Evolutionary conservation across 83 land plant genomes (phyloP).

Genomic region (Diphasiastrum complanatum): DNA sequence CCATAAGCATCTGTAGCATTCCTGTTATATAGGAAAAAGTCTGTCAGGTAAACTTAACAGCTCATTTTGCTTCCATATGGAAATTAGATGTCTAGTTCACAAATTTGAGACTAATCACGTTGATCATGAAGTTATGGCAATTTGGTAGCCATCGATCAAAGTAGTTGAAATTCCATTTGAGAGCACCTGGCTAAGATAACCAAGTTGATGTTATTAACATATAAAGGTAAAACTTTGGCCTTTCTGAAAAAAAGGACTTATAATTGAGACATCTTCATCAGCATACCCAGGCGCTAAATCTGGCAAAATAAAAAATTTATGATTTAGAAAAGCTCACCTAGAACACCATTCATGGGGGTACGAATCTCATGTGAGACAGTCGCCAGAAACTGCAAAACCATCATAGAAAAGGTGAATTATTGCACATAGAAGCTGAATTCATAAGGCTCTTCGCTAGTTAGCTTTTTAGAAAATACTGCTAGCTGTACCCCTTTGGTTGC

Average conservation of each 20-base stretch:
- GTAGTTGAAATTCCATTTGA: too few relatives aligned
- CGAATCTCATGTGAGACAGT: conserved; percentile 93
- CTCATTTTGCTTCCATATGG: not conserved
- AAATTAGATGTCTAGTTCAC: not conserved
- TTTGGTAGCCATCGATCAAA: too few relatives aligned
- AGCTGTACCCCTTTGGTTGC: too few relatives aligned
- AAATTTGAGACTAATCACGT: not conserved
- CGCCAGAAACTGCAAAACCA: conserved; percentile 63
- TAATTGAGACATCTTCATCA: not conserved
- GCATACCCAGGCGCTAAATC: not conserved
- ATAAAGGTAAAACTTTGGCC: too few relatives aligned
- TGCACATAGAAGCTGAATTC: not conserved
- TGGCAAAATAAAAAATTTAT: not conserved
- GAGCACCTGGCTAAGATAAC: too few relatives aligned
- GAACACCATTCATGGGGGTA: conserved; percentile 90
- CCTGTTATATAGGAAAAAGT: conserved; percentile 32
- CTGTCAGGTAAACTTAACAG: not conserved
- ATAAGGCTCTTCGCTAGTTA: too few relatives aligned
- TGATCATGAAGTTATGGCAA: too few relatives aligned
- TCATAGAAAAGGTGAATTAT: not conserved
- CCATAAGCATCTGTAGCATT: conserved; percentile 83
- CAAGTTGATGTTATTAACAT: too few relatives aligned
- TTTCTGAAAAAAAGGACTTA: too few relatives aligned
- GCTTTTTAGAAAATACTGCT: too few relatives aligned
- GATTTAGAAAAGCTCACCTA: conserved; percentile 43